Conservation (phyloP, 2,329 filamentous ascomycete species). For the Xylariales sp. region DNA sequence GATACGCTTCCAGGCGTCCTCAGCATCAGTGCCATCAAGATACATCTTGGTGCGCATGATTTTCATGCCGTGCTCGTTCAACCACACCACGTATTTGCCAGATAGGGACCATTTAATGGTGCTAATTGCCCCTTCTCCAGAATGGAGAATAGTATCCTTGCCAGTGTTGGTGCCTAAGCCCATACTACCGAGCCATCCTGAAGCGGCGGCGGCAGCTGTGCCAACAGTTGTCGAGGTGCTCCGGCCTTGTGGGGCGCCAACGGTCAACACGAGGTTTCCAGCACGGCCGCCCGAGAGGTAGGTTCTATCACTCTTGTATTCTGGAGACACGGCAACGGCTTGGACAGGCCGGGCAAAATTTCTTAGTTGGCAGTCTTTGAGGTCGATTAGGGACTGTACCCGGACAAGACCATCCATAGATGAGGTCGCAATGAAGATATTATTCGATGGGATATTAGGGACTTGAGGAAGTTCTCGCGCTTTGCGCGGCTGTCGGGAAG, state of each 20-base stretch:
- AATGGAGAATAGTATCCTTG: conserved; percentile 88
- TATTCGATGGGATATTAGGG: conserved; percentile 83
- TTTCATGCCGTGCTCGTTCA: conserved; percentile 97
- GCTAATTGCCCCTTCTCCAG: conserved; percentile 90
- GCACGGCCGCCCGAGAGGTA: conserved; percentile 93
- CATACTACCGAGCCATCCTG: conserved; percentile 91
- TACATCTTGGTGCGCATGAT: conserved; percentile 93
- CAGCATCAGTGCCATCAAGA: conserved; percentile 78
- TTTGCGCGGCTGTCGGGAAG: conserved; percentile 52
- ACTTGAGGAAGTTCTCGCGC: conserved; percentile 64
- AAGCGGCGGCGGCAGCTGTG: conserved; percentile 84
- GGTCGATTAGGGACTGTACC: conserved; percentile 85
- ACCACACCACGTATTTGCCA: conserved; percentile 92
- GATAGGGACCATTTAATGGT: conserved; percentile 95
- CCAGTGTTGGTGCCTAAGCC: conserved; percentile 82
- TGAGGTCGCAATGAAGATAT: conserved; percentile 92
- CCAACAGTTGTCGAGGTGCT: conserved; percentile 89
- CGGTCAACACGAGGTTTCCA: conserved; percentile 86
- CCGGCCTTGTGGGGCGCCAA: conserved; percentile 80
- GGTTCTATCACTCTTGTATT: conserved; percentile 88
- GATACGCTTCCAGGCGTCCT: conserved; percentile 93
- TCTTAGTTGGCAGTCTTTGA: conserved; percentile 88
- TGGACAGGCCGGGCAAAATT: conserved; percentile 96
- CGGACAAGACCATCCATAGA: conserved; percentile 97
- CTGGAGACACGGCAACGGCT: conserved; percentile 91